Base-by-base conservation (phyloP, 495 filamentous ascomycete species). In the Xylaria venustula region DNA sequence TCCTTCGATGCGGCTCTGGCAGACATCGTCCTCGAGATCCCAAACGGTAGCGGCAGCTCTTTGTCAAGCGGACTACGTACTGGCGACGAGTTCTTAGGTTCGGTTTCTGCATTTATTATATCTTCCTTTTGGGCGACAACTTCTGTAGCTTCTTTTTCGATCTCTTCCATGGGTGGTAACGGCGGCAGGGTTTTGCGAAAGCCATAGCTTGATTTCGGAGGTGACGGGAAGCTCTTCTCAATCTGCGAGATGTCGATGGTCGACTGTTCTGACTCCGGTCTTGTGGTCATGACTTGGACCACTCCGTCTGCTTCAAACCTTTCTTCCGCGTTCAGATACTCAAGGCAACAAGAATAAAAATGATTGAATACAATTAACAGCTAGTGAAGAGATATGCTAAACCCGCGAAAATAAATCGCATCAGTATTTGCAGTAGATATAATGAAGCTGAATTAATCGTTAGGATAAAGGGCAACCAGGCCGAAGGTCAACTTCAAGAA, bases 401-500 rank as follows among this genome's bases (percentile, higher is more conserved):
- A 19, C 1, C 6, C 9, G 26, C n/a, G 3, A 5, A 17, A 50
- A 34, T 14, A 52, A 32, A 11, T n/a, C 32, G 36, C 5, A 32
- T 14, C 12, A 32, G 7, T 34, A 11, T 20, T 15, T 19, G 30
- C 47, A 34, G n/a, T n/a, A n/a, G n/a, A n/a, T n/a, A n/a, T n/a
- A n/a, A 44, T 1, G 17, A 22, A 17, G 20, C 7, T n/a, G 5
- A 28, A 41, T 32, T 34, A 60, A 65, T 22, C 1, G 54, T 32
- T 9, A 44, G 14, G 53, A 59, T 54, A 32, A 67, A 61, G 40
- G 66, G 68, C 68, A 59, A 46, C 68, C 66, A 64, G 68, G 68
- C 68, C 61, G 68, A 68, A 71, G 68, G 56, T 71, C 68, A 66
- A 71, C 68, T 71, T 66, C 66, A 64, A 63, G 65, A 68, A 71